Evolutionary conservation across 768 basidiomycete species (phyloP).

Genomic region (Hemileccinum impolitum): DNA sequence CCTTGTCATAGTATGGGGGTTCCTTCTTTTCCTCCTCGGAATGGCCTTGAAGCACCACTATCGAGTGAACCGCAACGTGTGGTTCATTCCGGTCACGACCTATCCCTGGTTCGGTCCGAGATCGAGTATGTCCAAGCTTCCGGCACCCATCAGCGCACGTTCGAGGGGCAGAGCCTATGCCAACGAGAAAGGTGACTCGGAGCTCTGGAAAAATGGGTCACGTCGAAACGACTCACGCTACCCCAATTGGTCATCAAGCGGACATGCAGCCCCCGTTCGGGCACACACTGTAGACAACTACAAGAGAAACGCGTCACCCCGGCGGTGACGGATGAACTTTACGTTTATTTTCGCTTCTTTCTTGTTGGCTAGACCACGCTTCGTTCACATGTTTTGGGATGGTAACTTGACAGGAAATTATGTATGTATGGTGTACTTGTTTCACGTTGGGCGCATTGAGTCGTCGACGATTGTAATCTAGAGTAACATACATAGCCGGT

Average conservation of each 20-base stretch:
- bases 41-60: constrained; percentile 43
- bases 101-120: constrained; percentile 67
- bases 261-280: constrained; percentile 22
- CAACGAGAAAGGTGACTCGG: constrained; percentile 27
- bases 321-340: constrained; percentile 36
- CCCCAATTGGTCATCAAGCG: constrained; percentile 17
- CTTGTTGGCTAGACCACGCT: constrained; percentile 12
- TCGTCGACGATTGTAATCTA: constrained; percentile 10
- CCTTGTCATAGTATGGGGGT: constrained; percentile 42
- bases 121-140: constrained; percentile 36
- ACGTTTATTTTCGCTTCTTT: constrained; percentile 1
- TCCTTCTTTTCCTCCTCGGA: constrained; percentile 43
- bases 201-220: constrained; percentile 20
- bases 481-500: too few relatives aligned
- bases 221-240: constrained; percentile 19
- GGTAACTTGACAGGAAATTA: constrained; percentile 5
- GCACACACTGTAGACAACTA: constrained; percentile 35
- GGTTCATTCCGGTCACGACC: constrained; percentile 66
- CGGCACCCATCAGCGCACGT: constrained; percentile 38
- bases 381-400: constrained; percentile 2
- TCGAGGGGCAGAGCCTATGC: constrained; percentile 32
- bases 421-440: constrained; percentile 15
- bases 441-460: constrained; percentile 6
- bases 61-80: constrained; percentile 49
- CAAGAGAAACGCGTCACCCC: constrained; percentile 40